phyloP scores from a whole-genome alignment of 352 stramenopile species.

The Peronospora tabacina region DNA sequence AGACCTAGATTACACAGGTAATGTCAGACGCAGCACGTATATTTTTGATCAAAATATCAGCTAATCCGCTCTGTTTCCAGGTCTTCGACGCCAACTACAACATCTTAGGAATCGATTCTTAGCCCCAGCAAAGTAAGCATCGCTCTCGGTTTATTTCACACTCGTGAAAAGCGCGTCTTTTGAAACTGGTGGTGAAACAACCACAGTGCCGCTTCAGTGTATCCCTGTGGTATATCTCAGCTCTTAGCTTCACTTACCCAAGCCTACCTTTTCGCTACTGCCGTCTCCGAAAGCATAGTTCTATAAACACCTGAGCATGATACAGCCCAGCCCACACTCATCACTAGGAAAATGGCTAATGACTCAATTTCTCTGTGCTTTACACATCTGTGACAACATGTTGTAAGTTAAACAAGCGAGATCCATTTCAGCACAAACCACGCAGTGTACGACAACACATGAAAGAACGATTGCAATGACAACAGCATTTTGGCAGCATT shows the following conservation, averaged over 20 bases:
- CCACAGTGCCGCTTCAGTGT: conserved; percentile 46
- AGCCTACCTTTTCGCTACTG: conserved; percentile 50
- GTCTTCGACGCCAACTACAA: conserved; percentile 55
- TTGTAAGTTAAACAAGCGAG: background rate
- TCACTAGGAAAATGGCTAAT: conserved; percentile 32
- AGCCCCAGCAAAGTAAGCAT: conserved; percentile 12
- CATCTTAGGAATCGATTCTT: conserved; percentile 55
- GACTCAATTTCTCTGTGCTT: conserved; percentile 44
- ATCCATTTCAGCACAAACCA: too few species aligned
- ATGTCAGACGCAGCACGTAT: background rate
- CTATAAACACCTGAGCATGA: conserved; percentile 65
- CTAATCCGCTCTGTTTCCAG: conserved; percentile 20
- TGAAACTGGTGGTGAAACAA: conserved; percentile 30
- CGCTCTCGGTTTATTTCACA: background rate
- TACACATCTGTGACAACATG: conserved; percentile 66
- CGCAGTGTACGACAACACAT: too few species aligned
- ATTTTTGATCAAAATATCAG: background rate
- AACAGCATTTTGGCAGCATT: background rate
- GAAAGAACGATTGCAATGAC: conserved; percentile 25
- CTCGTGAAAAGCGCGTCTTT: conserved; percentile 24
- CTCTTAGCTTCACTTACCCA: conserved; percentile 48
- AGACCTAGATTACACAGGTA: conserved; percentile 52
- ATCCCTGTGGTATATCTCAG: conserved; percentile 42
- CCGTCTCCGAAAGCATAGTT: conserved; percentile 65
- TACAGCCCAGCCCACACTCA: conserved; percentile 52